Base-by-base conservation (phyloP, 371 early-diverging fungal genomes). In the Aphelidium insulamus region DNA sequence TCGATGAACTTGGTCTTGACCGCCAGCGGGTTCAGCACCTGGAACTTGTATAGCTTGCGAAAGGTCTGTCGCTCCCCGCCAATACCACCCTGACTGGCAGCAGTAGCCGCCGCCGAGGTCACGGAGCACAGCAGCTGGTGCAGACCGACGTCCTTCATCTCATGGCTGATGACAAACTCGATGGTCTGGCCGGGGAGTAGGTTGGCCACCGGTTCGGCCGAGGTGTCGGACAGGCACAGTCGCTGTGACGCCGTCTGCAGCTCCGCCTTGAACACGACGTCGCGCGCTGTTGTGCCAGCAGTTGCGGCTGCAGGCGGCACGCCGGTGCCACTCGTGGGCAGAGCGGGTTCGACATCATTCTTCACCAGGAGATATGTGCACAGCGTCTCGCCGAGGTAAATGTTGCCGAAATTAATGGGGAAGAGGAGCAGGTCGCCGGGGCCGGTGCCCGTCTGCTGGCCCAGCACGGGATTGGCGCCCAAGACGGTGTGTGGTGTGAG, bases 1-100 rank as follows among this genome's bases (percentile, higher is more conserved):
- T 73, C 64, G 53, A 86, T 84, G 31, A 86, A 72, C 37, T 90
- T 90, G 9, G 94, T 94, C 54, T 87, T 91, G 40, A 94, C 90
- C 6, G 85, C 69, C 16, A 94, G 58, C 24, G 94, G 94, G 52
- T 91, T 94, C 19, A 84, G 50, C 5, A 87, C 91, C 52, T 87
- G 79, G 48, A 92, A 88, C 41, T 84, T 86, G 68, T 79, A 91
- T 41, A 82, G 79, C 46, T 82, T 83, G 27, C 81, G 67, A 44
- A 88, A 74, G 34, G 61, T 65, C 17, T 77, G 69, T 26, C 62
- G 59, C 34, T 68, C 69, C 10, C 66, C 64, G 20, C 62, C 69
- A 21, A 52, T 42, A n/a, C n/a, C 7, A 9, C 22, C 16, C 25
- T 27, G 11, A 19, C 17, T 15, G 2, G 14, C 11, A 9, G 3